Evolutionary conservation across 768 basidiomycete genomes (phyloP).

Genomic region (Leccinellum luteum): DNA sequence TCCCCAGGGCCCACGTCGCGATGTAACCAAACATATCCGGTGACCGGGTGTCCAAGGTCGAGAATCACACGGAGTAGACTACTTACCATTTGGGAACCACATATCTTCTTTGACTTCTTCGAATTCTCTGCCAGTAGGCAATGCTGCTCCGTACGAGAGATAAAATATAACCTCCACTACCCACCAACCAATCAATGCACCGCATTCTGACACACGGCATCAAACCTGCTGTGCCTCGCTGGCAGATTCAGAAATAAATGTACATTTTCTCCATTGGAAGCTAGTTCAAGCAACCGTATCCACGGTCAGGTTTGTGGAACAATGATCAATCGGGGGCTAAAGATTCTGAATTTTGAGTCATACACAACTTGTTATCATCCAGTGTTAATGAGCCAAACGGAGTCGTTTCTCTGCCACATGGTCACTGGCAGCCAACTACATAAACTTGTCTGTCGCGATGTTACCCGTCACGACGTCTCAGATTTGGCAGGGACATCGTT

Average conservation of each 20-base stretch:
- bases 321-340: neutral
- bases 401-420: neutral
- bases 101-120: neutral
- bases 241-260: neutral
- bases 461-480: neutral
- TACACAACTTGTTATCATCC: too few species aligned
- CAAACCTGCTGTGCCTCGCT: neutral
- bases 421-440: neutral
- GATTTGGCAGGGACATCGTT: neutral
- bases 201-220: neutral
- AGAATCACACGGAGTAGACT: neutral
- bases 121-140: neutral
- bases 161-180: neutral
- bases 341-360: too few species aligned
- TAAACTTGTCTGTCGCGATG: neutral
- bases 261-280: neutral
- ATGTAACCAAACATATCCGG: neutral
- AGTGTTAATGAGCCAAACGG: too few species aligned
- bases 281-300: neutral
- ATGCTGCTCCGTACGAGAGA: neutral
- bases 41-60: neutral
- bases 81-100: neutral
- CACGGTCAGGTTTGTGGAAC: neutral
- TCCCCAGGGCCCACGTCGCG: neutral
- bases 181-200: neutral